Base-by-base conservation (phyloP, 805 yeast species). In the Hanseniaspora nectarophila region DNA sequence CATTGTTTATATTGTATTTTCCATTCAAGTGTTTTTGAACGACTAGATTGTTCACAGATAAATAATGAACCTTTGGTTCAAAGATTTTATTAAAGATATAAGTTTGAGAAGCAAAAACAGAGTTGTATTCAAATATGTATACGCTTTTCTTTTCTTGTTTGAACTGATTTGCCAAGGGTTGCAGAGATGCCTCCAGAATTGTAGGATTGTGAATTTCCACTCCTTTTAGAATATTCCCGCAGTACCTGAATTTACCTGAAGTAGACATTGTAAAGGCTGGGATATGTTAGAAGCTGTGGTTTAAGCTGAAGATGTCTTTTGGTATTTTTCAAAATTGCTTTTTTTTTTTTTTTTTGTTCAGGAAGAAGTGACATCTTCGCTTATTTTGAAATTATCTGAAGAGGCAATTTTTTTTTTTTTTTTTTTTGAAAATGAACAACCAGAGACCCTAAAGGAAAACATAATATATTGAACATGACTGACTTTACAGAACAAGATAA, bases 401-500 rank as follows among this genome's bases (percentile, higher is more conserved):
- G n/a, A n/a, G n/a, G n/a, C n/a, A n/a, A n/a, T n/a, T n/a, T n/a
- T n/a, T n/a, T n/a, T n/a, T n/a, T n/a, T n/a, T n/a, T n/a, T n/a
- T n/a, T n/a, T 13, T 32, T 32, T 32, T 32, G 16, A 32, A 32
- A 32, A 7, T 5, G 5, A 32, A n/a, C n/a, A 32, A 8, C 4
- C 4, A 38, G 7, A 21, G 21, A 38, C 15, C 32, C 43, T 24
- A 13, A 24, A 24, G 8, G 12, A 24, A 39, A 5, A 24, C 24
- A 13, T 21, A 31, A 3, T 16, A 28, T 28, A 18, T 18, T 3
- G 10, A 37, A 13, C 5, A 45, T 28, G 35, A 21, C 21, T 16
- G 35, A 42, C 1, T 49, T 33, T 20, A n/a, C 24, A n/a, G 76
- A 80, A 59, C 82, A 81, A 70, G 90, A 83, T 63, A 61, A 62